phyloP scores from a whole-genome alignment of 2,329 filamentous ascomycete species.

The Fusarium sp. region DNA sequence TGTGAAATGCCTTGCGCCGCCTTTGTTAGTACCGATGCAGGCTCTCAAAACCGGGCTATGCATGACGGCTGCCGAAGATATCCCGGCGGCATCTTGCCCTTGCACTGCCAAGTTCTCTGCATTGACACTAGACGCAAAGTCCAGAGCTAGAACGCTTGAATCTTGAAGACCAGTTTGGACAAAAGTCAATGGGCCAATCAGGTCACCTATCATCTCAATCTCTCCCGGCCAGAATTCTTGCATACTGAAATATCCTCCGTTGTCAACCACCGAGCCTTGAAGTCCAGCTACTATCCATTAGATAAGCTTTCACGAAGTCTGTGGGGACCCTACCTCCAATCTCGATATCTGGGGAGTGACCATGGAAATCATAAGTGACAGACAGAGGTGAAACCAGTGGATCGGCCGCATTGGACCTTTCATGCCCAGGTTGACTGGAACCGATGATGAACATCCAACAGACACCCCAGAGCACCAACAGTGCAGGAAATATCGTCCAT shows the following conservation, averaged over 20 bases:
- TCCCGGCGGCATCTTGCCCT: not conserved
- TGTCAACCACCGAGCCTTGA: not conserved
- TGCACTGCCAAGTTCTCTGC: too few species aligned
- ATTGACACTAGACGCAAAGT: rapidly evolving
- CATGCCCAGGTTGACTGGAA: too few species aligned
- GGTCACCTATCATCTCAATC: not conserved
- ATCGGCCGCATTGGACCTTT: not conserved
- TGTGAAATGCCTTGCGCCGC: rapidly evolving
- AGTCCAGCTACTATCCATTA: not conserved
- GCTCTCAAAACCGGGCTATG: not conserved
- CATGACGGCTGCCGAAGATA: not conserved
- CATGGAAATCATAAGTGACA: not conserved
- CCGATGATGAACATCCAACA: slow-evolving; percentile 2
- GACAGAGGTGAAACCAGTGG: not conserved
- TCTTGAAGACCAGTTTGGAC: not conserved
- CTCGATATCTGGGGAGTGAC: not conserved
- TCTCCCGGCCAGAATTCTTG: not conserved
- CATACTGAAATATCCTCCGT: not conserved
- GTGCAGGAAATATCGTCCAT: not conserved
- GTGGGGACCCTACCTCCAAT: not conserved
- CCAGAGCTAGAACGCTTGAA: not conserved
- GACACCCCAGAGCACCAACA: not conserved
- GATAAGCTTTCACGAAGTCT: not conserved
- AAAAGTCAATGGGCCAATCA: not conserved
- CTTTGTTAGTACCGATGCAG: not conserved